Conservation (phyloP, 2,329 filamentous ascomycete genomes). For the Phyllosticta paracitricarpa region DNA sequence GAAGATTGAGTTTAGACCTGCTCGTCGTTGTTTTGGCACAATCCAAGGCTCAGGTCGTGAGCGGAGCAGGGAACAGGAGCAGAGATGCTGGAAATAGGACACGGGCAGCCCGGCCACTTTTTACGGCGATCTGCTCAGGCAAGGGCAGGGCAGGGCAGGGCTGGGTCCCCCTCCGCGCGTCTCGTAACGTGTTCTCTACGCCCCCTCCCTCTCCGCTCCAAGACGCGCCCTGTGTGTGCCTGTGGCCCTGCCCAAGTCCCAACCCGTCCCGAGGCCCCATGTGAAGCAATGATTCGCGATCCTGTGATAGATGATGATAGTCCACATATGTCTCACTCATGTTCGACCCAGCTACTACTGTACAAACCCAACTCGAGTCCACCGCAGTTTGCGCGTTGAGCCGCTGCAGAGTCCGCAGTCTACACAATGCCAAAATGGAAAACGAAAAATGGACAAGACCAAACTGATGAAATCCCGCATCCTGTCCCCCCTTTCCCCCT, state of each 20-base stretch:
- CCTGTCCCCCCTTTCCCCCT: background rate
- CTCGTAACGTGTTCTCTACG: background rate
- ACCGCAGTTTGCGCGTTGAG: background rate
- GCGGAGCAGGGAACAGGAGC: slow-evolving; percentile 7
- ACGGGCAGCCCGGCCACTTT: slow-evolving; percentile 7
- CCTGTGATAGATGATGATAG: background rate
- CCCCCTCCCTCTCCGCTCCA: background rate
- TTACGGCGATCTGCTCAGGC: slow-evolving; percentile 5
- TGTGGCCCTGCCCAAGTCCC: background rate
- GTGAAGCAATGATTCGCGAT: background rate
- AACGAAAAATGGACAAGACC: background rate
- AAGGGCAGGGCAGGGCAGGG: background rate
- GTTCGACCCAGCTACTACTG: background rate
- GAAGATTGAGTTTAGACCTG: background rate
- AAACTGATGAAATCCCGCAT: background rate
- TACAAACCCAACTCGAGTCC: background rate
- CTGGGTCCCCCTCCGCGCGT: background rate
- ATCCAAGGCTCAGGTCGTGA: slow-evolving; percentile 9
- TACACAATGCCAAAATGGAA: background rate
- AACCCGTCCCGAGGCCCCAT: background rate
- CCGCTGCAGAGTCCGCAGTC: background rate
- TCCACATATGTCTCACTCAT: background rate
- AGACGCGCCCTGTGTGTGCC: background rate
- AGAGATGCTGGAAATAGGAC: slow-evolving; percentile 9
- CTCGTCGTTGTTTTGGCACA: background rate